Percentiles rank a stretch among this genome's conserved stretches.
Conservation (phyloP, 768 basidiomycete genomes). For the Hygrophoropsis aurantiaca region DNA sequence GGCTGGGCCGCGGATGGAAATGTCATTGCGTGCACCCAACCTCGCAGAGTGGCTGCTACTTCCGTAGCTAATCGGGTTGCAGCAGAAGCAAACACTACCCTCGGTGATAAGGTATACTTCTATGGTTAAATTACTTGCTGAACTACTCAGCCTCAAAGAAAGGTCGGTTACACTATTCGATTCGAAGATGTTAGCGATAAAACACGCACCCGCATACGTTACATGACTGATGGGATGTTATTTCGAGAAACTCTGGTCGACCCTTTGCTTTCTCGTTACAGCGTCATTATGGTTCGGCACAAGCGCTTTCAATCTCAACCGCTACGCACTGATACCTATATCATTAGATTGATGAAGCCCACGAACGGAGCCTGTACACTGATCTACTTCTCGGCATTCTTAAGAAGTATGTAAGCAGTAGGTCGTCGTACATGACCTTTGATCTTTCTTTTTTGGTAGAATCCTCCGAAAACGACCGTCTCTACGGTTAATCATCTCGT, state of each 20-base stretch:
- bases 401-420: slow-evolving; percentile 90
- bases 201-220: slow-evolving; percentile 84
- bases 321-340: not conserved
- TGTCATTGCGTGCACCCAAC: slow-evolving; percentile 91
- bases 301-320: not conserved
- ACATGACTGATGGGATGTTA: slow-evolving; percentile 98
- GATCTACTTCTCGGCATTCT: slow-evolving; percentile 89
- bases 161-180: slow-evolving; percentile 98
- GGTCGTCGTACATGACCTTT: no score
- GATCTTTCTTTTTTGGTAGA: slow-evolving; percentile 41
- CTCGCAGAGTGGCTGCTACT: slow-evolving; percentile 91
- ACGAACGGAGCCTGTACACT: slow-evolving; percentile 95
- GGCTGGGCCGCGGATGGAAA: slow-evolving; percentile 88
- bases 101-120: slow-evolving; percentile 80
- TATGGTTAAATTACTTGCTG: slow-evolving; percentile 10
- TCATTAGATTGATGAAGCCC: slow-evolving; percentile 90
- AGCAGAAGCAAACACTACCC: slow-evolving; percentile 81
- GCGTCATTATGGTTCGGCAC: slow-evolving; percentile 84
- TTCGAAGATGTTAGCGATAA: slow-evolving; percentile 93
- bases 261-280: slow-evolving; percentile 88
- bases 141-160: slow-evolving; percentile 16
- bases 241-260: slow-evolving; percentile 93
- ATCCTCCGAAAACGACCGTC: slow-evolving; percentile 90
- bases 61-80: slow-evolving; percentile 92
- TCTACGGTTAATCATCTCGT: slow-evolving; percentile 89